These are phyloP conservation scores for Penicillium manginii DNA, from an alignment of 495 filamentous ascomycete genomes.

Conservation along the genomic window DNA sequence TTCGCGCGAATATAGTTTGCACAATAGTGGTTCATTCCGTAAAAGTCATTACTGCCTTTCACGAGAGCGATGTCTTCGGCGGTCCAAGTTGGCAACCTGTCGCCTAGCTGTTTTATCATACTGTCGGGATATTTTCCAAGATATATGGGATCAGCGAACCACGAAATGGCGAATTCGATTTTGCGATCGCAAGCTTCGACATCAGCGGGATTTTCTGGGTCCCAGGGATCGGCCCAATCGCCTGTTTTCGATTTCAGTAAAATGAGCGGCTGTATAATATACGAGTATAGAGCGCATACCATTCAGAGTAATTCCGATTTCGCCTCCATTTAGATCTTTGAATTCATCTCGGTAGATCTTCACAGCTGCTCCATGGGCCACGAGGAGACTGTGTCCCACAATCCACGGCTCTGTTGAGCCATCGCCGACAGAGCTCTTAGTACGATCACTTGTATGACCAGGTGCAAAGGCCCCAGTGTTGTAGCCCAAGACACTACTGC, in stretches of 20 bases:
- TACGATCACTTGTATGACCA: slow-evolving; percentile 53
- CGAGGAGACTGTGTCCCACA: slow-evolving; percentile 52
- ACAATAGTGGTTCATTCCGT: slow-evolving; percentile 87
- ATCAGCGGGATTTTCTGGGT: slow-evolving; percentile 52
- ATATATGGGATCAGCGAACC: slow-evolving; percentile 75
- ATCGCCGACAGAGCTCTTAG: slow-evolving; percentile 52
- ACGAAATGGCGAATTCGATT: slow-evolving; percentile 59
- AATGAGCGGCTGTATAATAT: background rate
- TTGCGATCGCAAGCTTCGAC: slow-evolving; percentile 55
- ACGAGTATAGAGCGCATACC: slow-evolving; percentile 30
- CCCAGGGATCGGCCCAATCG: slow-evolving; percentile 64
- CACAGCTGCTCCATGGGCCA: slow-evolving; percentile 55
- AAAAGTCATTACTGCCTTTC: slow-evolving; percentile 78
- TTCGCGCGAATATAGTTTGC: slow-evolving; percentile 80
- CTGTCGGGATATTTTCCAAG: slow-evolving; percentile 75
- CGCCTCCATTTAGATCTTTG: slow-evolving; percentile 48
- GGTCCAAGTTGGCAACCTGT: slow-evolving; percentile 68
- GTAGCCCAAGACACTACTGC: slow-evolving; percentile 55
- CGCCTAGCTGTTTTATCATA: slow-evolving; percentile 73
- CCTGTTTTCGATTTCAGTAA: slow-evolving; percentile 39
- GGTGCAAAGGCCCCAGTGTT: slow-evolving; percentile 56
- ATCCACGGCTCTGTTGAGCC: slow-evolving; percentile 55
- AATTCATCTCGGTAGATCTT: slow-evolving; percentile 58
- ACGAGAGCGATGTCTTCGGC: slow-evolving; percentile 68
- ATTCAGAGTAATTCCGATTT: slow-evolving; percentile 60